Evolutionary conservation across 2,329 filamentous ascomycete species (phyloP).

Genomic region (Trichoderma sp.): DNA sequence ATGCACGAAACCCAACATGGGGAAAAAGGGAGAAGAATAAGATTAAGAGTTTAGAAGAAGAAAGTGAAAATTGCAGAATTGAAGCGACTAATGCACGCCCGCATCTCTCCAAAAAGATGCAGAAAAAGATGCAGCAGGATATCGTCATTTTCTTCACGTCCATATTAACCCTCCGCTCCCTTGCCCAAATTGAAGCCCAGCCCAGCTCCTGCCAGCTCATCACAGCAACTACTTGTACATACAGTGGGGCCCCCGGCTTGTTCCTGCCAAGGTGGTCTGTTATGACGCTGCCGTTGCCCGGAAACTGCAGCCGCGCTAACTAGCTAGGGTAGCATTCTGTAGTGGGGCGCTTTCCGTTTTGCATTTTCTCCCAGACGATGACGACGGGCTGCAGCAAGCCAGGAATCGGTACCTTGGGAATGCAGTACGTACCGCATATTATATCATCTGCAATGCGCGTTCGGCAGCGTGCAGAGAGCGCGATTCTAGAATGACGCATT

Average conservation of each 20-base stretch:
- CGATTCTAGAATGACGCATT: background rate
- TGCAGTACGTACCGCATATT: background rate
- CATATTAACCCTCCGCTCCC: background rate
- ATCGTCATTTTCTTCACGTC: background rate
- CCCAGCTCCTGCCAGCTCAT: constrained; percentile 12
- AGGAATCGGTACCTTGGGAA: background rate
- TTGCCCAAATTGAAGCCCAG: background rate
- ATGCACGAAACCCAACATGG: background rate
- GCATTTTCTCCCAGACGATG: background rate
- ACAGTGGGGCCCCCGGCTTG: background rate
- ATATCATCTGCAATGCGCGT: background rate
- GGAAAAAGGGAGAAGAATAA: background rate
- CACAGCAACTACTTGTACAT: background rate
- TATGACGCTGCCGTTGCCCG: constrained; percentile 18
- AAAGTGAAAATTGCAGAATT: background rate
- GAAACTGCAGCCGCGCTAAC: constrained; percentile 16
- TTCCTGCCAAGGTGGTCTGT: constrained; percentile 18
- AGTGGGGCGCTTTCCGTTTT: constrained; percentile 6
- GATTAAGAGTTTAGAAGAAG: background rate
- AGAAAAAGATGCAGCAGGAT: background rate
- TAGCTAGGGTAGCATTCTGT: constrained; percentile 5
- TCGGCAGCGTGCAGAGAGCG: background rate
- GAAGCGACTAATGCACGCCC: background rate
- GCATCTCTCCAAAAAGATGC: background rate
- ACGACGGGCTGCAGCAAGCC: constrained; percentile 14